Percentiles rank a stretch among this genome's conserved stretches.
Conservation (phyloP, 108 stramenopile species). For the Stephanodiscus triporus region DNA sequence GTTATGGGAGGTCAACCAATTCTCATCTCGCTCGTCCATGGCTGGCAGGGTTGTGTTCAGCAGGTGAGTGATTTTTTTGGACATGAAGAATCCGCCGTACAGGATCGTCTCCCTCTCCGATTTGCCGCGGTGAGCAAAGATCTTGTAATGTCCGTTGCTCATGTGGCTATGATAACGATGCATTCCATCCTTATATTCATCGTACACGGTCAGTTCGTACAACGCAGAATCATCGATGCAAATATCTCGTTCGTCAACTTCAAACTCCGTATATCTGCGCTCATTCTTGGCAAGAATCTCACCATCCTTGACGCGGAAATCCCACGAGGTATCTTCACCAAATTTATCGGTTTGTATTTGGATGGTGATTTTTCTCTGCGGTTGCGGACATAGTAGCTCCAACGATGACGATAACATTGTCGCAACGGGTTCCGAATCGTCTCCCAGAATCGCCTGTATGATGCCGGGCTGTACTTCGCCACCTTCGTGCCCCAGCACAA, state of each 20-base stretch:
- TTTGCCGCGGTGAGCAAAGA: conserved; percentile 8
- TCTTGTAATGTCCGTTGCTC: conserved; percentile 31
- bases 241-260: conserved; percentile 20
- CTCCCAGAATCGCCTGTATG: conserved; percentile 1
- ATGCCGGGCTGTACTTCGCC: not conserved
- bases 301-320: conserved; percentile 20
- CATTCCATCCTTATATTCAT: conserved; percentile 33
- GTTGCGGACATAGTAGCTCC: conserved; percentile 14
- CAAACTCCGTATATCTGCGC: conserved; percentile 5
- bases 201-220: conserved; percentile 32
- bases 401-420: not conserved
- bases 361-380: conserved; percentile 32
- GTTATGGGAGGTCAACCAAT: conserved; percentile 33
- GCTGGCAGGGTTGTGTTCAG: conserved; percentile 24
- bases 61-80: conserved; percentile 10
- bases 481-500: not conserved
- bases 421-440: not conserved
- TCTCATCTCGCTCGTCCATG: conserved; percentile 22
- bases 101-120: conserved; percentile 16
- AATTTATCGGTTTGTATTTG: conserved; percentile 35
- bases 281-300: conserved; percentile 27
- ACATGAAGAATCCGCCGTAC: conserved; percentile 26
- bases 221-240: conserved; percentile 27
- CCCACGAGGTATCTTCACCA: conserved; percentile 39
- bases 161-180: conserved; percentile 6